Base-by-base conservation (phyloP, 2,329 filamentous ascomycete species). In the Beauveria brongniartii region DNA sequence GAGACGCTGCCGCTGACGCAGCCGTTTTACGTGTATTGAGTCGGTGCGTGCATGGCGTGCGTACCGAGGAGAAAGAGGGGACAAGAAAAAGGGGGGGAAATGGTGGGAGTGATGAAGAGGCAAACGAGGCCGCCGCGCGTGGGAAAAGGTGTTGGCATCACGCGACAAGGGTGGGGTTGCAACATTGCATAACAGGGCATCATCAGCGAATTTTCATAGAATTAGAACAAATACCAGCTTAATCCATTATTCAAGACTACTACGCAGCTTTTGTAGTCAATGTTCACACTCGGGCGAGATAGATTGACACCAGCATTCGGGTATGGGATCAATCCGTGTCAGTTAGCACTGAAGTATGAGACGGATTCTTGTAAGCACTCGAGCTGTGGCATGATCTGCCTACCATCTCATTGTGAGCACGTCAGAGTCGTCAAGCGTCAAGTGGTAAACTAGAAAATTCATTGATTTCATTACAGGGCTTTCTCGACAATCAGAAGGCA, bases 1-100 rank as follows among this genome's bases (percentile, higher is more conserved):
- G 79, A 80, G 28, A 80, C 70, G 56, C 72, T 97, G 73, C 92
- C 92, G 7, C 77, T 96, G 70, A 86, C 88, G 62, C 91, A 96
- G 77, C 78, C 75, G 16, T 92, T 83, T 70, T 96, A 86, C 73
- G 84, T 92, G 56, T 96, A 89, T 71, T 94, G 71, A 74, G 47
- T 18, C 2, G 52, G 6, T 4, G 9, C n/a, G 30, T 28, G 18
- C 14, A 12, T 48, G 22, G 30, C 30, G 30, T 30, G 30, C 30
- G 30, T 30, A 12, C 3, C 30, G 30, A 5, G 30, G 30, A 30
- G 30, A 34, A 34, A 22, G 22, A 3, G 10, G 10, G 30, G 12
- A 37, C 5, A 37, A 37, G 34, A 37, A 14, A 37, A 37, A 37
- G 2, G 22, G 9, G 34, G 12, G 1, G 14, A 5, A 37, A 14